A percentile compares a stretch with the other conserved stretches of the same genome.
Conservation (phyloP, 176 grass and related monocot species). For the Hsuehochloa calcarea region DNA sequence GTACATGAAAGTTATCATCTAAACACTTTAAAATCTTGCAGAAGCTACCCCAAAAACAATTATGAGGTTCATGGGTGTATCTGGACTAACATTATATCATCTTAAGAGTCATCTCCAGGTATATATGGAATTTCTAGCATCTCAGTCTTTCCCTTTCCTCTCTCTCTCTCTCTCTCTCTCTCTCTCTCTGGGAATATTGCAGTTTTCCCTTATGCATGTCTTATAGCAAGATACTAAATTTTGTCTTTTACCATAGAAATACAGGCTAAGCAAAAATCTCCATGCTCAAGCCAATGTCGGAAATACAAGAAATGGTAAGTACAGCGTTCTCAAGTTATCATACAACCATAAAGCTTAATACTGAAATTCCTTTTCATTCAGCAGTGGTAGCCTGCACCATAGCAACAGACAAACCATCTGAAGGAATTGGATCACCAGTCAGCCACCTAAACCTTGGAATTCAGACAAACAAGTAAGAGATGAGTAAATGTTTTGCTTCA, state of each 20-base stretch:
- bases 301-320: conserved; percentile 69
- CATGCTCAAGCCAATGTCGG: conserved; percentile 58
- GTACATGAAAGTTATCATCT: conserved; percentile 14
- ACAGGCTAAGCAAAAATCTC: conserved; percentile 90
- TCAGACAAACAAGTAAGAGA: conserved; percentile 86
- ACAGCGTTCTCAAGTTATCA: not conserved
- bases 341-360: conserved; percentile 23
- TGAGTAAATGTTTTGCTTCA: conserved; percentile 25
- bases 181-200: not conserved
- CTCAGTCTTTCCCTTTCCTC: not conserved
- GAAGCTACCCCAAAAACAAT: conserved; percentile 96
- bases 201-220: conserved; percentile 8
- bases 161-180: too few species aligned
- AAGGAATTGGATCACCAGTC: conserved; percentile 54
- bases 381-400: conserved; percentile 48
- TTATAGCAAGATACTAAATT: conserved; percentile 43
- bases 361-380: conserved; percentile 29
- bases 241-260: conserved; percentile 69
- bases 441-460: conserved; percentile 49
- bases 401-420: conserved; percentile 59
- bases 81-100: conserved; percentile 95
- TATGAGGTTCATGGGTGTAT: conserved; percentile 90
- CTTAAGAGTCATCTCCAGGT: conserved; percentile 99
- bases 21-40: conserved; percentile 35
- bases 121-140: conserved; percentile 34